Percentiles rank a stretch among this genome's conserved stretches.
Evolutionary conservation across 2,329 filamentous ascomycete species (phyloP).

Genomic region (Fusarium clavum): DNA sequence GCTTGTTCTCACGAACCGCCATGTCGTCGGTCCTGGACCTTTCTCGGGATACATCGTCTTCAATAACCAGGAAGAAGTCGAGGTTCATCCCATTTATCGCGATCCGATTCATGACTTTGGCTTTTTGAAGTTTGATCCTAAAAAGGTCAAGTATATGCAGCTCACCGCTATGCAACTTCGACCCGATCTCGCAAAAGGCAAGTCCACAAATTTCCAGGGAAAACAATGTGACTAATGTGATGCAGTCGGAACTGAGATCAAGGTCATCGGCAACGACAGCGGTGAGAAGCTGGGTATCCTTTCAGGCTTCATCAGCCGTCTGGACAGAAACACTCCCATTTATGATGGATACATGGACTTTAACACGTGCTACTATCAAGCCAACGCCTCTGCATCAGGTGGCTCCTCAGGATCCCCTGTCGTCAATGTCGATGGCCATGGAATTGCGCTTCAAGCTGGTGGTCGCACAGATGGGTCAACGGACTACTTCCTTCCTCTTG

Average conservation of each 20-base stretch:
- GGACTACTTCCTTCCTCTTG: conserved; percentile 95
- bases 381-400: conserved; percentile 93
- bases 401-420: conserved; percentile 97
- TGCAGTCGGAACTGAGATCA: conserved; percentile 33
- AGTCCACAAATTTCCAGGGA: fast-evolving
- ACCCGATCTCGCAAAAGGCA: conserved; percentile 27
- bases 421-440: conserved; percentile 92
- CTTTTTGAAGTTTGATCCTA: conserved; percentile 93
- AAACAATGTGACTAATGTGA: too few relatives aligned
- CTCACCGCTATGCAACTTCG: conserved; percentile 58
- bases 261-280: conserved; percentile 32
- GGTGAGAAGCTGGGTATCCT: conserved; percentile 32
- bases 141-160: conserved; percentile 97
- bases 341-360: conserved; percentile 99
- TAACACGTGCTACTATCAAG: conserved; percentile 96
- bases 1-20: conserved; percentile 79
- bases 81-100: conserved; percentile 95
- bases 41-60: conserved; percentile 99
- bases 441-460: conserved; percentile 83
- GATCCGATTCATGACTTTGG: conserved; percentile 99
- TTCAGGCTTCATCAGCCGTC: conserved; percentile 95
- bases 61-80: conserved; percentile 97
- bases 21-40: conserved; percentile 93
- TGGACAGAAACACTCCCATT: conserved; percentile 95
- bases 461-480: conserved; percentile 94